Evolutionary conservation across 1,284 basidiomycete species (phyloP).

Genomic region (Erythrobasidium hasegawianum): DNA sequence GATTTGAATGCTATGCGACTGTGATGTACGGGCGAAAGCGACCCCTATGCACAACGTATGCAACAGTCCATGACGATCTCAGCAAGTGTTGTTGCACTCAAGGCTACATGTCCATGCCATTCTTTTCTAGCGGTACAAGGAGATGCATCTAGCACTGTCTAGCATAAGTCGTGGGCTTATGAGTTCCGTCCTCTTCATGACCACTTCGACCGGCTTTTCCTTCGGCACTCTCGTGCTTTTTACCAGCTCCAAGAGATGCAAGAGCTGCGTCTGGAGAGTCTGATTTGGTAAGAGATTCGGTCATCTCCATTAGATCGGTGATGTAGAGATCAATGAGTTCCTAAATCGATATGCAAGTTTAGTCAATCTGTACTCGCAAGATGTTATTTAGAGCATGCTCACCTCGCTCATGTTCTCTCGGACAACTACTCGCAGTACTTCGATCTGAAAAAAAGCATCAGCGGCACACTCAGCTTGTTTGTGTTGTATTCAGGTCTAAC

Average conservation of each 20-base stretch:
- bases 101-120: too few relatives aligned
- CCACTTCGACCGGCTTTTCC: constrained; percentile 9
- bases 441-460: background rate
- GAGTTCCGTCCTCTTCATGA: constrained; percentile 17
- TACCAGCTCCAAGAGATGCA: constrained; percentile 15
- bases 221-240: constrained; percentile 14
- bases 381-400: too few relatives aligned
- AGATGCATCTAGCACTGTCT: constrained; percentile 12
- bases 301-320: constrained; percentile 19
- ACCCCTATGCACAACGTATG: too few relatives aligned
- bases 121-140: too few relatives aligned
- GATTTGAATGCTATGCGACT: too few relatives aligned
- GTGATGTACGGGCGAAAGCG: too few relatives aligned
- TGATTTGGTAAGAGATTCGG: constrained; percentile 15
- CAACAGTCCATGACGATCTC: too few relatives aligned
- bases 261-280: constrained; percentile 10
- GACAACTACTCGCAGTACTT: constrained; percentile 21
- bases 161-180: constrained; percentile 27
- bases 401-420: constrained; percentile 23
- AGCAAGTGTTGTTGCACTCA: too few relatives aligned
- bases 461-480: too few relatives aligned
- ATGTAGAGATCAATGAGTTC: constrained; percentile 26
- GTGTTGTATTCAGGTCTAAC: too few relatives aligned
- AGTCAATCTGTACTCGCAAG: too few relatives aligned
- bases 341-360: too few relatives aligned